Conservation (phyloP, 345 rosid genomes). For the Conringia planisiliqua region DNA sequence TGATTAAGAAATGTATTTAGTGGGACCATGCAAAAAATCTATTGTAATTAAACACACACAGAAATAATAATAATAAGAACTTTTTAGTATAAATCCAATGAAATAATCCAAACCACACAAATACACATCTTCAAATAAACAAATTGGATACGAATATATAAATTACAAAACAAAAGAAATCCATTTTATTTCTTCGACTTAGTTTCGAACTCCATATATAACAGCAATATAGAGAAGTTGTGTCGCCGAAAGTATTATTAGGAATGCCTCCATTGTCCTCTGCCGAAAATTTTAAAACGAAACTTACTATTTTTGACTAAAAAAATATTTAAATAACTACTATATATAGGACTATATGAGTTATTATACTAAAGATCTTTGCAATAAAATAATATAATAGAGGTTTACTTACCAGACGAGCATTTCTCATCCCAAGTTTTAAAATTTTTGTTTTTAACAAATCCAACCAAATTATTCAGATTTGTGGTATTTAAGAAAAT, state of each 20-base stretch:
- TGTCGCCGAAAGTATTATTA: conserved; percentile 75
- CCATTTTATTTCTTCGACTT: conserved; percentile 1
- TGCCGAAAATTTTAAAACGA: conserved; percentile 23
- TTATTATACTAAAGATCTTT: not conserved
- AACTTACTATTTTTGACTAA: not conserved
- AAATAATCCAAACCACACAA: conserved; percentile 27
- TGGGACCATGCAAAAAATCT: not conserved
- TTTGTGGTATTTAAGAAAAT: too few relatives aligned
- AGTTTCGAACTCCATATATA: conserved; percentile 46
- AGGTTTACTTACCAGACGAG: conserved; percentile 55
- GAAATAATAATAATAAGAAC: not conserved
- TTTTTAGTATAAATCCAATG: not conserved
- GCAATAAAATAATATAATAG: not conserved
- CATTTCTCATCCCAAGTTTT: conserved; percentile 67
- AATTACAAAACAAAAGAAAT: conserved; percentile 3
- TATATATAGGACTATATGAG: not conserved
- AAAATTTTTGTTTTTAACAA: too few relatives aligned
- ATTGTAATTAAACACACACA: not conserved
- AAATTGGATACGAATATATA: not conserved
- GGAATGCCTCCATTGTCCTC: conserved; percentile 97
- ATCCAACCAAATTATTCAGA: too few relatives aligned
- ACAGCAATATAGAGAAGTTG: conserved; percentile 81
- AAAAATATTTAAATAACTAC: not conserved
- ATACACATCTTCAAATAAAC: conserved; percentile 1
- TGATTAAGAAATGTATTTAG: not conserved